phyloP scores from a whole-genome alignment of 176 grass and related monocot genomes.

The Oryza longistaminata region DNA sequence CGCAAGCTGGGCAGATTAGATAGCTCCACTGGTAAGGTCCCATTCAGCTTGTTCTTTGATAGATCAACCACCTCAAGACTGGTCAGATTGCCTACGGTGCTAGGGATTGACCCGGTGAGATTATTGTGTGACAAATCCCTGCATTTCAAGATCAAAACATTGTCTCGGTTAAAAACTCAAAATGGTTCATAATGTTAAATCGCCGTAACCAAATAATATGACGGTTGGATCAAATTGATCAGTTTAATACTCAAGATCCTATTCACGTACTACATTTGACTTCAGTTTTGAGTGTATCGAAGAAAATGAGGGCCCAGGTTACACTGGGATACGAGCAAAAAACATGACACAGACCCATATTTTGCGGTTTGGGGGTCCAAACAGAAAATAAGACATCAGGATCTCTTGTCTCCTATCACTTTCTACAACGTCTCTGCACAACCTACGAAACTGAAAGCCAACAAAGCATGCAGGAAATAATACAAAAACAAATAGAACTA shows the following conservation, averaged over 20 bases:
- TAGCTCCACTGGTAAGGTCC: slow-evolving; percentile 64
- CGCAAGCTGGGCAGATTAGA: slow-evolving; percentile 55
- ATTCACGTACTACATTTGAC: slow-evolving; percentile 32
- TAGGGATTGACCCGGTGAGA: slow-evolving; percentile 63
- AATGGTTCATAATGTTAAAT: neutral
- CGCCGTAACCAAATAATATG: neutral
- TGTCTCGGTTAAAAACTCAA: neutral
- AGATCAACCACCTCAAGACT: slow-evolving; percentile 71
- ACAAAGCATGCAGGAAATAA: slow-evolving; percentile 32
- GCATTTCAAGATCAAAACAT: slow-evolving; percentile 38
- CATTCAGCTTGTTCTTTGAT: slow-evolving; percentile 75
- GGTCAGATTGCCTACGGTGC: slow-evolving; percentile 58
- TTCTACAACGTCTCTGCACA: slow-evolving; percentile 47
- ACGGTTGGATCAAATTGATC: neutral
- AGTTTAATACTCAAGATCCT: neutral
- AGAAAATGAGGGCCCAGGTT: neutral
- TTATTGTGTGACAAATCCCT: slow-evolving; percentile 84
- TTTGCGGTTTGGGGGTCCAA: slow-evolving; percentile 43
- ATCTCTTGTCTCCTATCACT: slow-evolving; percentile 38
- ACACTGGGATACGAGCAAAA: slow-evolving; percentile 23
- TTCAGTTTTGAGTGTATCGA: slow-evolving; percentile 26
- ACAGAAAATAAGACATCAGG: slow-evolving; percentile 44
- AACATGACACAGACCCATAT: slow-evolving; percentile 39
- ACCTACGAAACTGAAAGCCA: slow-evolving; percentile 52
- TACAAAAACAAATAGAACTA: slow-evolving; percentile 29